A percentile compares a stretch with the other conserved stretches of the same genome.
phyloP scores from a whole-genome alignment of 148 eudicot genomes.

The Drosera capensis region DNA sequence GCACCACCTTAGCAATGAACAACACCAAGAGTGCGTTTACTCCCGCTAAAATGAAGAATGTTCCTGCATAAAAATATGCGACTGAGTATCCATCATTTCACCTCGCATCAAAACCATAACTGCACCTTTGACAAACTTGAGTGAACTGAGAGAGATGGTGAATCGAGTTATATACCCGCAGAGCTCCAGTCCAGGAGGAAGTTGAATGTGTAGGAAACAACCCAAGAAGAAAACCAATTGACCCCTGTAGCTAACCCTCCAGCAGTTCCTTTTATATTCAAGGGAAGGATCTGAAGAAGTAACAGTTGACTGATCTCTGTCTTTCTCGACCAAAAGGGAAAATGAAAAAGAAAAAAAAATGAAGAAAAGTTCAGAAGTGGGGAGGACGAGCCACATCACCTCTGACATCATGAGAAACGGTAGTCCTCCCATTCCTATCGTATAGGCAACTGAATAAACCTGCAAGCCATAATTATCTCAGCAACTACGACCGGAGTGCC shows the following conservation, averaged over 20 bases:
- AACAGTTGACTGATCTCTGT: background rate
- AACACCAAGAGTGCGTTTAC: slow-evolving; percentile 5
- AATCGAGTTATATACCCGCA: slow-evolving; percentile 1
- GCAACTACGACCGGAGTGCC: too few relatives aligned
- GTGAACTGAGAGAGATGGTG: background rate
- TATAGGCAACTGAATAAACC: slow-evolving; percentile 12
- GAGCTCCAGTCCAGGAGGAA: slow-evolving; percentile 13
- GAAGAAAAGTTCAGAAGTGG: background rate
- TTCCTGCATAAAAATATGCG: slow-evolving; percentile 2
- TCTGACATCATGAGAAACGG: slow-evolving; percentile 22
- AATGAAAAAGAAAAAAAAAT: background rate
- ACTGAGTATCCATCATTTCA: background rate
- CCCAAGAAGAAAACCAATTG: slow-evolving; percentile 9
- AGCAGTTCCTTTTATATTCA: slow-evolving; percentile 9
- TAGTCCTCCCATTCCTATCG: slow-evolving; percentile 25
- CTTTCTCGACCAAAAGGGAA: background rate
- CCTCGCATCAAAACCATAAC: background rate
- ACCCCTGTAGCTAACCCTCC: slow-evolving; percentile 9
- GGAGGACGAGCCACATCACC: slow-evolving; percentile 3
- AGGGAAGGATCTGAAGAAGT: slow-evolving; percentile 9
- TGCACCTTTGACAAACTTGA: background rate
- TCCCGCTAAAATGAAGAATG: slow-evolving; percentile 9
- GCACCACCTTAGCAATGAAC: slow-evolving; percentile 12
- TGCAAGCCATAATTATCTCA: too few relatives aligned
- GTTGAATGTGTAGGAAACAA: slow-evolving; percentile 11